Conservation (phyloP, 2,329 filamentous ascomycete genomes). For the Cladophialophora immunda region DNA sequence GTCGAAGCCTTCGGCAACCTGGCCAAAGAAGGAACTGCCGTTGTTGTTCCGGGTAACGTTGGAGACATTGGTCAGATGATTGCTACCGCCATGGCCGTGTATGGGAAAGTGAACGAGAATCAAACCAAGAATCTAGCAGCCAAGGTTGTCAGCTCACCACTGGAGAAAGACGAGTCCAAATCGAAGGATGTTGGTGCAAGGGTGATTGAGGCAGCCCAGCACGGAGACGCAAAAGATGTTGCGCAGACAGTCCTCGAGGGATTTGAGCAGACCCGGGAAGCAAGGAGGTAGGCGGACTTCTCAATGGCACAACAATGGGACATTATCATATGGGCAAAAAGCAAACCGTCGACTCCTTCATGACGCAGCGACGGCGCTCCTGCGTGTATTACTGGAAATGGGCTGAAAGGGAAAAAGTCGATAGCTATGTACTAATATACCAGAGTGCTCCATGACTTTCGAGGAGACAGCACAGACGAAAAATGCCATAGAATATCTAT, state of each 20-base stretch:
- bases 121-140: conserved; percentile 69
- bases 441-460: neutral
- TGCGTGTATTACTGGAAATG: conserved; percentile 24
- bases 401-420: conserved; percentile 25
- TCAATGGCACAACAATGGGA: neutral
- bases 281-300: conserved; percentile 41
- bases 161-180: conserved; percentile 29
- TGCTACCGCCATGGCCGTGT: conserved; percentile 92
- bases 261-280: conserved; percentile 55
- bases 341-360: conserved; percentile 28
- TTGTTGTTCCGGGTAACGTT: conserved; percentile 96
- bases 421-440: conserved; percentile 17
- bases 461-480: conserved; percentile 1
- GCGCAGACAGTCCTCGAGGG: conserved; percentile 59
- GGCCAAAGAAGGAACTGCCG: conserved; percentile 92
- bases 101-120: conserved; percentile 86
- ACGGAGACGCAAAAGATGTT: conserved; percentile 51
- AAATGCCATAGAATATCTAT: neutral
- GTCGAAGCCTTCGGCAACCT: conserved; percentile 93
- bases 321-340: neutral
- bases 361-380: conserved; percentile 25
- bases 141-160: conserved; percentile 48
- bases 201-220: conserved; percentile 44
- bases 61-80: conserved; percentile 98
- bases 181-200: conserved; percentile 35